A percentile compares a stretch with the other conserved stretches of the same genome.
Evolutionary conservation across 2,329 filamentous ascomycete species (phyloP).

Genomic region (Aspergillus spinulosporus): DNA sequence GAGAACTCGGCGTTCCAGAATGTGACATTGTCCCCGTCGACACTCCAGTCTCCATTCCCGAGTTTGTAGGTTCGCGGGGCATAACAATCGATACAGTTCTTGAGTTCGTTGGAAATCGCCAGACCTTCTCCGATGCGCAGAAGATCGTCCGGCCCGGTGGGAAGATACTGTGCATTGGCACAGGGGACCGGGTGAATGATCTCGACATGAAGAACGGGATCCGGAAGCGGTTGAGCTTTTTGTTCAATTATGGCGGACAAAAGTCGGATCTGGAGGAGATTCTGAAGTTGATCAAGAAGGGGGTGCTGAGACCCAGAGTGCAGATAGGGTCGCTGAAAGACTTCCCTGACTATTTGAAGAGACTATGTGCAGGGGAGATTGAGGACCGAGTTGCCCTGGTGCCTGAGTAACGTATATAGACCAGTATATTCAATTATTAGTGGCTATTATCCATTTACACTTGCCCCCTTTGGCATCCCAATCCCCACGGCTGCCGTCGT

Average conservation of each 20-base stretch:
- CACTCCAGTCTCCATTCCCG: constrained; percentile 27
- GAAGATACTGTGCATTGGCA: constrained; percentile 43
- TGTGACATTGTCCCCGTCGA: constrained; percentile 32
- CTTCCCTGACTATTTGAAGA: constrained; percentile 37
- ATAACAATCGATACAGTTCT: constrained; percentile 32
- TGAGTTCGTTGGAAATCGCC: constrained; percentile 39
- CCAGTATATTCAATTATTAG: background rate
- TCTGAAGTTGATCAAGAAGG: constrained; percentile 34
- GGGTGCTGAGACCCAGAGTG: constrained; percentile 38
- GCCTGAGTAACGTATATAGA: background rate
- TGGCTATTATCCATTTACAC: constrained; percentile 31
- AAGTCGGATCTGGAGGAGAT: constrained; percentile 36
- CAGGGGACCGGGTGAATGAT: constrained; percentile 41
- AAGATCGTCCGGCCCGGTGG: constrained; percentile 31
- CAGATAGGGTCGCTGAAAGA: constrained; percentile 32
- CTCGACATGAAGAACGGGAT: constrained; percentile 49
- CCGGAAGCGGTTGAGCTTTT: constrained; percentile 44
- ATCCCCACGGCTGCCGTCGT: constrained; percentile 45
- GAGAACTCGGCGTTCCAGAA: constrained; percentile 32
- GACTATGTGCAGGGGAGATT: constrained; percentile 39
- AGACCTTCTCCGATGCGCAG: constrained; percentile 41
- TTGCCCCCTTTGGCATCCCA: constrained; percentile 42
- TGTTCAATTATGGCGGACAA: constrained; percentile 49
- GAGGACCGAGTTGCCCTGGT: constrained; percentile 25
- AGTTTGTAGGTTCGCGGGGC: constrained; percentile 31